Conservation (phyloP, 2,329 filamentous ascomycete species). For the Calonectria henricotiae region DNA sequence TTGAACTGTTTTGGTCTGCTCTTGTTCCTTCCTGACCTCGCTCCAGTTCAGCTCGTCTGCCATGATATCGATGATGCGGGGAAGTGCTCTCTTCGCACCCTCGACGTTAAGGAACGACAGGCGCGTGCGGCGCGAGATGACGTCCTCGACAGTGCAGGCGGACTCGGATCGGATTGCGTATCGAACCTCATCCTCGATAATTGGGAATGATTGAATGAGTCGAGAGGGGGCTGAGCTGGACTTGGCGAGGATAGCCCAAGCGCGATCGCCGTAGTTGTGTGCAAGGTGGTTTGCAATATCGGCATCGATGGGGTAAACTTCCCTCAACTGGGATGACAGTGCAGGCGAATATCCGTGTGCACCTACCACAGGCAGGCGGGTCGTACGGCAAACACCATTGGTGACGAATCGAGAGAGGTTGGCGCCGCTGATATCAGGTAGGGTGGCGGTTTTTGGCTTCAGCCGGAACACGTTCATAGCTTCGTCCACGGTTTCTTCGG, state of each 20-base stretch:
- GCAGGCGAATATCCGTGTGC: conserved; percentile 77
- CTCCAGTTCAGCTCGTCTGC: conserved; percentile 79
- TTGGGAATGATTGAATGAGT: conserved; percentile 78
- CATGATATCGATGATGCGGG: conserved; percentile 82
- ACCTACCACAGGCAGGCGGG: conserved; percentile 80
- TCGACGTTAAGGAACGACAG: conserved; percentile 85
- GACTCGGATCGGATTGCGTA: conserved; percentile 82
- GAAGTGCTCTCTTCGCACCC: conserved; percentile 79
- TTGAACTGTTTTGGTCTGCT: conserved; percentile 69
- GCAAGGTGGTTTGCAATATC: conserved; percentile 63
- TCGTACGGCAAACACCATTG: conserved; percentile 82
- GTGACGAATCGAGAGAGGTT: conserved; percentile 66
- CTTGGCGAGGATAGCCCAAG: conserved; percentile 80
- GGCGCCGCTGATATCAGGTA: conserved; percentile 79
- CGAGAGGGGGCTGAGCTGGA: conserved; percentile 70
- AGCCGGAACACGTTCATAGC: conserved; percentile 79
- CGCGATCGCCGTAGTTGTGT: conserved; percentile 69
- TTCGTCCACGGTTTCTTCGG: conserved; percentile 87
- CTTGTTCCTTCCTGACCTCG: conserved; percentile 69
- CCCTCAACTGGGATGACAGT: conserved; percentile 57
- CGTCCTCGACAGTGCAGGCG: conserved; percentile 80
- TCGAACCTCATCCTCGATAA: conserved; percentile 81
- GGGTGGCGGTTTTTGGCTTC: conserved; percentile 65
- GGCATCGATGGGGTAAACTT: conserved; percentile 58
- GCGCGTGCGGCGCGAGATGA: conserved; percentile 80